Base-by-base conservation (phyloP, 2,329 filamentous ascomycete genomes). In the Trichoderma oligosporum region DNA sequence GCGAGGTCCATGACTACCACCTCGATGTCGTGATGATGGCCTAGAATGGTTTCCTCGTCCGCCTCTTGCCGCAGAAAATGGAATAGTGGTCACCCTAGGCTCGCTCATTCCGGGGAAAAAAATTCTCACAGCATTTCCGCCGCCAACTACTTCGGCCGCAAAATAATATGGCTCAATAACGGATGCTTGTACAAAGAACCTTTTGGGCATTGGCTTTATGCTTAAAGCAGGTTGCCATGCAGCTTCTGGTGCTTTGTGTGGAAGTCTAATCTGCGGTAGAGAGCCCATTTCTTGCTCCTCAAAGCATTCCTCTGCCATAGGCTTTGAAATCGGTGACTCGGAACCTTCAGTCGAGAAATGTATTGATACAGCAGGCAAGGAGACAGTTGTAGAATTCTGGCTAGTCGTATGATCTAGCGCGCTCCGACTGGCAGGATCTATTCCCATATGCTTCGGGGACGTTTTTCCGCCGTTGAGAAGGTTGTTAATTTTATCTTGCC, bases 401-500 rank as follows among this genome's bases (percentile, higher is more conserved):
- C 69, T 62, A 45, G 72, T 63, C 71, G 73, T 61, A 55, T 87
- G 80, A 57, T 89, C 85, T 62, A 86, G 78, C 47, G 80, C 82
- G 65, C 75, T 84, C 69, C 86, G 87, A 63, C 84, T 89, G 20
- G 85, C 82, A 47, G 86, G 84, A 60, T 87, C 81, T 36, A 89
- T 81, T 48, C 82, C 80, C 56, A 87, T 77, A 58, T 81, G 78
- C 65, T 80, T 84, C 44, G 77, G 77, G 18, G 80, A 73, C 7
- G 83, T 78, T 68, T 88, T 91, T 36, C 76, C 75, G n/a, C 84
- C 83, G 63, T 85, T 82, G 33, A 96, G 80, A 42, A 96, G 79
- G 44, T 81, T 86, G 70, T 96, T 91, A 70, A 97, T 91, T 65
- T 85, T 85, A 65, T 88, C 86, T 70, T 96, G 91, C 91, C 91